These are phyloP conservation scores for Arachis stenosperma DNA, from an alignment of 306 rosid species.

Conservation along the genomic window DNA sequence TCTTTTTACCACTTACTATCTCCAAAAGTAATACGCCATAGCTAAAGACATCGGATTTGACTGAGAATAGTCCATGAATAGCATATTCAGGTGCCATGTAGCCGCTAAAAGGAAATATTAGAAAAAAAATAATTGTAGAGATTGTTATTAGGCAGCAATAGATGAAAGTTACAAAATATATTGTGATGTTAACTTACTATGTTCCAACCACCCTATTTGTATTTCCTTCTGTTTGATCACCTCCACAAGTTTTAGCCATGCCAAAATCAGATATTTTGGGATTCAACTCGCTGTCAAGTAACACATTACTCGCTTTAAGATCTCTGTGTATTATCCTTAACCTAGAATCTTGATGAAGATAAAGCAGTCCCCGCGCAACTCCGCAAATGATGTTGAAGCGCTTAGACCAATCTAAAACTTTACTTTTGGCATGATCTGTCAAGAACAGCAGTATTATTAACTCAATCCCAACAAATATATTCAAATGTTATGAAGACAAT, in stretches of 20 bases:
- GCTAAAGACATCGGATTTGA: constrained; percentile 45
- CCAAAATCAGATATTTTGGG: constrained; percentile 47
- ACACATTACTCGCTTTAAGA: constrained; percentile 43
- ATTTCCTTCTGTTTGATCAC: constrained; percentile 43
- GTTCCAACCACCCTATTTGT: constrained; percentile 47
- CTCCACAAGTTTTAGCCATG: constrained; percentile 47
- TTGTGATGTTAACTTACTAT: constrained; percentile 39
- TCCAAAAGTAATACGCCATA: constrained; percentile 39
- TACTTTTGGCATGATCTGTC: constrained; percentile 39
- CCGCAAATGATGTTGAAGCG: constrained; percentile 53
- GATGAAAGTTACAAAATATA: not conserved
- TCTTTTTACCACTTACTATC: constrained; percentile 45
- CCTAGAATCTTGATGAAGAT: constrained; percentile 61
- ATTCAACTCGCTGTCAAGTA: constrained; percentile 40
- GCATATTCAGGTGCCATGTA: constrained; percentile 49
- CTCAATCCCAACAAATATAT: not conserved
- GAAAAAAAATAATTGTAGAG: not conserved
- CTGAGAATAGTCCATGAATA: constrained; percentile 39
- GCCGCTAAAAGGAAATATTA: constrained; percentile 33
- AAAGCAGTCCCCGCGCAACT: constrained; percentile 59
- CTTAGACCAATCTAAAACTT: constrained; percentile 47
- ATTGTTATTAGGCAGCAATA: not conserved
- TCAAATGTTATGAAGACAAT: not conserved
- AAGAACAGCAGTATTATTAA: not conserved
- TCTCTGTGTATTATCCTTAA: constrained; percentile 47